A percentile compares a stretch with the other conserved stretches of the same genome.
These are phyloP conservation scores for Kuraishia floccosa DNA, from an alignment of 805 yeast species.

Conservation along the genomic window DNA sequence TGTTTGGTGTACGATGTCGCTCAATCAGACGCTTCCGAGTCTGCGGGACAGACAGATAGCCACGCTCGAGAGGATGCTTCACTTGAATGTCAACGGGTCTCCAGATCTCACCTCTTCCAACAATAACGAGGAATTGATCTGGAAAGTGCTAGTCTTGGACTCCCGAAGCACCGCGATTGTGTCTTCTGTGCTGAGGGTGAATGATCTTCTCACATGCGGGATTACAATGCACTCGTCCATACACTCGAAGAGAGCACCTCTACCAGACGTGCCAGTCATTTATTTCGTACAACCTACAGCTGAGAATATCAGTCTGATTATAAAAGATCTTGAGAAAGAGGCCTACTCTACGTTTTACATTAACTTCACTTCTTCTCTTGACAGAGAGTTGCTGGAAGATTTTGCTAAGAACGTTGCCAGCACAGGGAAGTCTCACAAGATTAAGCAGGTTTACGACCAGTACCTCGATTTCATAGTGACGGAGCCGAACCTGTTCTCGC, in stretches of 20 bases:
- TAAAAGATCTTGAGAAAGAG: constrained; percentile 62
- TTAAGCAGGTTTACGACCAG: constrained; percentile 89
- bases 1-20: no score
- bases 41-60: constrained; percentile 30
- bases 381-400: constrained; percentile 73
- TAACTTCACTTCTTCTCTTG: constrained; percentile 76
- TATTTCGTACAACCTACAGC: constrained; percentile 85
- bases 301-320: constrained; percentile 59
- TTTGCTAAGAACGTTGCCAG: constrained; percentile 76
- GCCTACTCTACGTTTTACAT: constrained; percentile 72
- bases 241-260: constrained; percentile 59
- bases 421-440: constrained; percentile 56
- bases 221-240: constrained; percentile 82
- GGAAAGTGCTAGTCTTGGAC: constrained; percentile 90
- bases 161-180: constrained; percentile 71
- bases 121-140: constrained; percentile 56
- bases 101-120: constrained; percentile 40
- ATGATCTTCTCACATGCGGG: constrained; percentile 83
- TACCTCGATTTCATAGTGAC: constrained; percentile 86
- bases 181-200: constrained; percentile 86
- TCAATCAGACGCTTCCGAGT: constrained; percentile 10
- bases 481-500: constrained; percentile 81
- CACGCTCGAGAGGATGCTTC: constrained; percentile 72
- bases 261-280: constrained; percentile 91
- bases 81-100: constrained; percentile 56